A percentile compares a stretch with the other conserved stretches of the same genome.
Evolutionary conservation across 805 yeast species (phyloP).

Genomic region (Yarrowia sp.): DNA sequence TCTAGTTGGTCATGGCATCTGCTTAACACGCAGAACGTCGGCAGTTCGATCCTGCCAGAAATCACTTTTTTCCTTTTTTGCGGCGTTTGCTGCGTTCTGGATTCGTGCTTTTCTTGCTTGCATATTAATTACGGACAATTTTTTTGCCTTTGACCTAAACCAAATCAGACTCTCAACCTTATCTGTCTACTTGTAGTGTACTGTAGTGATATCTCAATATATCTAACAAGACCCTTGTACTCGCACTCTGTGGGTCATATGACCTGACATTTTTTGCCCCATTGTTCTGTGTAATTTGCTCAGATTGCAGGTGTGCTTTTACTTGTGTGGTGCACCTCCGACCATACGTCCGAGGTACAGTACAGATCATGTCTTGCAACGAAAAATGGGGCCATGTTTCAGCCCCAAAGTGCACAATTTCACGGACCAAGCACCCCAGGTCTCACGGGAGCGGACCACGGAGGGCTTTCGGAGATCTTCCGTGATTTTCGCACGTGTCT

Average conservation of each 20-base stretch:
- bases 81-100: too few species aligned
- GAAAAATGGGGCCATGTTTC: neutral
- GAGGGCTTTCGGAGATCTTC: too few species aligned
- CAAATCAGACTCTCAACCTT: neutral
- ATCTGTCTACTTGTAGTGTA: neutral
- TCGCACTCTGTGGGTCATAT: too few species aligned
- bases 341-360: neutral
- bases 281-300: neutral
- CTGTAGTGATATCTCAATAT: too few species aligned
- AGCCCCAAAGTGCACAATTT: neutral
- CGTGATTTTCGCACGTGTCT: too few species aligned
- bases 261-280: too few species aligned
- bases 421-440: neutral
- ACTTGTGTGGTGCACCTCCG: neutral
- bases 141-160: too few species aligned
- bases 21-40: constrained; percentile 99
- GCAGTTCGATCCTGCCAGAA: constrained; percentile 96
- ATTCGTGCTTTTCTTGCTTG: too few species aligned
- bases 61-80: constrained; percentile 10
- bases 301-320: neutral
- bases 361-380: neutral
- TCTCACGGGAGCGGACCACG: too few species aligned
- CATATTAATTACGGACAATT: too few species aligned
- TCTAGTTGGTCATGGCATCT: constrained; percentile 99
- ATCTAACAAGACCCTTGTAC: too few species aligned